Base-by-base conservation (phyloP, 2,329 filamentous ascomycete genomes). In the Chaetothyriales sp. region DNA sequence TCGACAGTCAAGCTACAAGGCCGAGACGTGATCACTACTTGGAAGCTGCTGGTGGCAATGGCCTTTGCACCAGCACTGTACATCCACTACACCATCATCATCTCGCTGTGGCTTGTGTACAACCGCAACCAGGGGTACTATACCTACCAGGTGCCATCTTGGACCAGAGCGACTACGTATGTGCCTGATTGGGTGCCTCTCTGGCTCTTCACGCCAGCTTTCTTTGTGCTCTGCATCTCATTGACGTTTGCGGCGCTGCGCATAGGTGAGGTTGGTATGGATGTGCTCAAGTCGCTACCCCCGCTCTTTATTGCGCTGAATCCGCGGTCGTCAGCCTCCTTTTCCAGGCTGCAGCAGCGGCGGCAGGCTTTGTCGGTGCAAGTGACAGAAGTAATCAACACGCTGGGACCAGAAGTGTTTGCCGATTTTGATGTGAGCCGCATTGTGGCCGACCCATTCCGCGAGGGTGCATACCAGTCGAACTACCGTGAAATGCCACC, bases 251-350 rank as follows among this genome's bases (percentile, higher is more conserved):
- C 88, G 3, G 87, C 92, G 5, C 80, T 98, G 49, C 83, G 92
- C 9, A 94, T 96, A 58, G 92, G 92, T 46, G 92, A 98, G 69
- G 83, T 94, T n/a, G 92, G 90, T 49, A 95, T 98, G 88, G 92
- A 98, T 64, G 95, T 98, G 51, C 73, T 92, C 70, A 98, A 96
- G 69, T 96, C 90, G 0, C 76, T 98, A 15, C 80, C 87, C 8
- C 92, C 92, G 5, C 77, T 98, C 8, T 73, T 94, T 45, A 74
- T 95, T 32, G 92, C 86, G 57, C 76, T 96, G 61, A 84, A 84
- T 60, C 92, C 92, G 1, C 80, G 81, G 3, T 90, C 86, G 1
- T 83, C 81, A 65, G 94, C 89, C 69, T 86, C 84, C 52, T 79
- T 98, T 47, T 78, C 86, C 55, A 83, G 83, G 60, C 77, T 98